Evolutionary conservation across 257 asterid species (phyloP), one percentile per base, ranked within the genome.

Genomic region (Solanum microdontum): DNA sequence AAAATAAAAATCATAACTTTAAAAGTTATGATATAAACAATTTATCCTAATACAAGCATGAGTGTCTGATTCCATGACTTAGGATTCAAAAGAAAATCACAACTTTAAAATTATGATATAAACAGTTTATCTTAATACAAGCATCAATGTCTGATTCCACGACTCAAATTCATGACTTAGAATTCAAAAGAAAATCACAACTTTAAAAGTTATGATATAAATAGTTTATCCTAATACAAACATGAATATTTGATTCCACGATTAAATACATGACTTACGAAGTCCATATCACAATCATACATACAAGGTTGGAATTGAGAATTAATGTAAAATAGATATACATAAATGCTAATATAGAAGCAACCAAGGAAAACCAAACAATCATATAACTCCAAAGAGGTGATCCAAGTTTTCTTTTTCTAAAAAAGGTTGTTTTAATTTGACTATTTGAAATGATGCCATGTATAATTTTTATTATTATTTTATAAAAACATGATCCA

Each of bases 281-380:
- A 6, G 23, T 23, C 19, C 24, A 34, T 23, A 34, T 21, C 32
- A 36, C 24, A 21, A 23, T 75, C n/a, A 36, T 34, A 21, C 15
- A 64, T 24, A 21, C 10, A 36, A 36, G 10, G 17, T 36, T 74
- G 24, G 51, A 75, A 11, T 11, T 75, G 17, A 75, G 7, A 36
- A 75, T 10, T 11, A 36, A 75, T 74, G 17, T 36, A 74, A 75
- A 51, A 51, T 51, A 2, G 23, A 43, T 40, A 40, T 43, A 1
- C 34, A 45, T 80, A 15, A 26, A 26, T 45, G 68, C 4, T 45
- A 79, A 8, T 79, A 26, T 80, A 26, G 19, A 26, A 26, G 28
- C 85, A 80, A 77, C 37, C 84, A 40, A 45, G 66, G 17, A 43
- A 45, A 26, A 26, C 40, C 85, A 15, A 80, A 45, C 85, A 80